Evolutionary conservation across 441 rosid genomes (phyloP), one percentile per base, ranked within the genome.

Genomic region (Capsella rubella): DNA sequence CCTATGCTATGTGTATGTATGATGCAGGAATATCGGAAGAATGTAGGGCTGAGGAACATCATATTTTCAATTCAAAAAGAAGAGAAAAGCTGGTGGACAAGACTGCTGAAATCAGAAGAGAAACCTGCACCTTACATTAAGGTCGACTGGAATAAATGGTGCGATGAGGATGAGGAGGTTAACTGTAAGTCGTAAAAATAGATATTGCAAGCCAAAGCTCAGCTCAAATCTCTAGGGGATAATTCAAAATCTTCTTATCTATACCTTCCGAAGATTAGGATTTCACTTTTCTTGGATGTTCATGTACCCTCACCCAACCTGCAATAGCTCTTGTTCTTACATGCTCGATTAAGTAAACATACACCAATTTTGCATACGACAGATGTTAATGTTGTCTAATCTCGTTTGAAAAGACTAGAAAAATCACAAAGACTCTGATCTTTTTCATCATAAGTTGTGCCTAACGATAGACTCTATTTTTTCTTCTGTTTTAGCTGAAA

Each of bases 71-170:
- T 92, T 77, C 90, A 83, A 83, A 95, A 95, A 78, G 89, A 89
- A 75, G 91, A 95, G 78, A 92, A 79, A 77, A 86, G 88, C 45
- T 95, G 99, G 99, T 94, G 99, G 99, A 83, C 88, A 82, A 85
- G 97, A 67, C 79, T 94, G 6, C 76, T 94, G 46, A 86, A 89
- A 77, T 79, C 92, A 1, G 97, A 89, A 73, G 94, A 82, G 79
- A 95, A 92, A 70, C 97, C 99, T 46, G 99, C 99, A 5, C 97
- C 99, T 68, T 95, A 95, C 82, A 86, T 95, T 51, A 95, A 92
- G 85, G 97, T 95, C 57, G 99, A 95, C 80, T 95, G 99, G 97
- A 95, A 92, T 74, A 95, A 84, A 80, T 95, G 99, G 99, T 90
- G 97, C 13, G 99, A 95, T 65, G 99, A 95, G 80, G 99, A 95